Evolutionary conservation across 2,329 filamentous ascomycete genomes (phyloP).

Genomic region (Stachybotrys echinatus): DNA sequence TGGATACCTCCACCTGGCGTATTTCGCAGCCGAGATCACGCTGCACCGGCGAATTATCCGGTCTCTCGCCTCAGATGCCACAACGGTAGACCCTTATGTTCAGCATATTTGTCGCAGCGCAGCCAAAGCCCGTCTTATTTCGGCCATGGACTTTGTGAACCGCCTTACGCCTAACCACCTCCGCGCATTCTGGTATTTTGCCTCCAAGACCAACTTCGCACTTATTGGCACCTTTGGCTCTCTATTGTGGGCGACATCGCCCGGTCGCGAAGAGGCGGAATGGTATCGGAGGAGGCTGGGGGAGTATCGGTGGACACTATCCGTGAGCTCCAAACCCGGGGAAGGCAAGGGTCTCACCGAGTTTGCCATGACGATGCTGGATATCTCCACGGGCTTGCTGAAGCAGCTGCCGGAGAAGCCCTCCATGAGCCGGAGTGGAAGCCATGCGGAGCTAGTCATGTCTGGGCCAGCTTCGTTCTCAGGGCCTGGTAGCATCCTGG

Average conservation of each 20-base stretch:
- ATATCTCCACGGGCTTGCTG: conserved; percentile 63
- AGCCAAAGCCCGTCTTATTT: conserved; percentile 89
- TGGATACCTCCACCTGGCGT: conserved; percentile 82
- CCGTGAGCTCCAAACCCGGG: conserved; percentile 72
- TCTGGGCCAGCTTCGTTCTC: conserved; percentile 24
- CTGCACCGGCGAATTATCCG: conserved; percentile 88
- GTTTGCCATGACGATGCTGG: conserved; percentile 74
- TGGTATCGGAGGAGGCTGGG: conserved; percentile 83
- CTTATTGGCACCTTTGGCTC: conserved; percentile 92
- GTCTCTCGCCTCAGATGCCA: conserved; percentile 50
- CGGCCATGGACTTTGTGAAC: conserved; percentile 96
- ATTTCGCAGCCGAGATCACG: conserved; percentile 91
- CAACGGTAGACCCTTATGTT: conserved; percentile 67
- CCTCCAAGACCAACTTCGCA: conserved; percentile 85
- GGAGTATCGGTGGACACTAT: conserved; percentile 92
- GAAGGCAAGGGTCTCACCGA: conserved; percentile 53
- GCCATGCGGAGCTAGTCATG: conserved; percentile 40
- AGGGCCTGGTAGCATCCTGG: conserved; percentile 27
- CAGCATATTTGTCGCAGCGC: conserved; percentile 90
- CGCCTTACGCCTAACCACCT: conserved; percentile 81
- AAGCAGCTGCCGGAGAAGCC: conserved; percentile 69
- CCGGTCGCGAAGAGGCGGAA: conserved; percentile 80
- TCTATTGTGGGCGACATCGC: conserved; percentile 82
- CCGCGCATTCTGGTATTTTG: conserved; percentile 89
- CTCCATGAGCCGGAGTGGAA: conserved; percentile 51